Evolutionary conservation across 2,329 filamentous ascomycete genomes (phyloP).

Genomic region (Xylariaceae sp.): DNA sequence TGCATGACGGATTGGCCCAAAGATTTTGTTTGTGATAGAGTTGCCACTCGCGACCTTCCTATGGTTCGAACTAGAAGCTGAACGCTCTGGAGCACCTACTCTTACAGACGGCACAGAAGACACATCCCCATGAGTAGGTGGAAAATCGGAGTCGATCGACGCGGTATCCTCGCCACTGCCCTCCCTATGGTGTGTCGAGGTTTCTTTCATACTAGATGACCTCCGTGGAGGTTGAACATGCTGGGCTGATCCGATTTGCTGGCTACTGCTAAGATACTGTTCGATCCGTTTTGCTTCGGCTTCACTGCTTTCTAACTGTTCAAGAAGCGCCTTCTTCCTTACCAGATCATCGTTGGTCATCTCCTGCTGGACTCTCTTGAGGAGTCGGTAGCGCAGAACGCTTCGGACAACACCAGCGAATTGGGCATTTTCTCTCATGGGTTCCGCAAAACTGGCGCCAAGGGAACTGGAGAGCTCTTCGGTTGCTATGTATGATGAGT

Average conservation of each 20-base stretch:
- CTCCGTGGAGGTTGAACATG: constrained; percentile 65
- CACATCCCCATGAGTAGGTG: constrained; percentile 81
- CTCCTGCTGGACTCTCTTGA: constrained; percentile 96
- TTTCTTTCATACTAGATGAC: constrained; percentile 66
- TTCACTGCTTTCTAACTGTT: constrained; percentile 92
- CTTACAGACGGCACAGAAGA: constrained; percentile 73
- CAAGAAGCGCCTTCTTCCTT: constrained; percentile 83
- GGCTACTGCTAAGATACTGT: constrained; percentile 82
- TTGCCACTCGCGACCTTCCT: constrained; percentile 85
- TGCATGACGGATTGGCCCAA: constrained; percentile 92
- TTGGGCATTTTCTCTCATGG: constrained; percentile 96
- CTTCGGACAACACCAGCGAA: constrained; percentile 93
- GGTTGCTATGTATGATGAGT: constrained; percentile 94
- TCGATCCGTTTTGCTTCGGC: constrained; percentile 92
- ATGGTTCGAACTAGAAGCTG: constrained; percentile 61
- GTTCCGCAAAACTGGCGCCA: constrained; percentile 94
- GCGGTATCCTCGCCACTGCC: constrained; percentile 77
- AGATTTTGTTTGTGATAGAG: constrained; percentile 92
- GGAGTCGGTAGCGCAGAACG: constrained; percentile 85
- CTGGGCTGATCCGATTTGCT: constrained; percentile 54
- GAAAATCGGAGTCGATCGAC: constrained; percentile 95
- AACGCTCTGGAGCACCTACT: constrained; percentile 70
- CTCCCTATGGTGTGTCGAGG: constrained; percentile 58
- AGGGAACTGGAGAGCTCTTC: constrained; percentile 87
- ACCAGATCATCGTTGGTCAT: constrained; percentile 93